Percentiles rank a stretch among this genome's conserved stretches.
These are phyloP conservation scores for Fomitopsis schrenkii DNA, from an alignment of 1,284 basidiomycete genomes.

Conservation along the genomic window DNA sequence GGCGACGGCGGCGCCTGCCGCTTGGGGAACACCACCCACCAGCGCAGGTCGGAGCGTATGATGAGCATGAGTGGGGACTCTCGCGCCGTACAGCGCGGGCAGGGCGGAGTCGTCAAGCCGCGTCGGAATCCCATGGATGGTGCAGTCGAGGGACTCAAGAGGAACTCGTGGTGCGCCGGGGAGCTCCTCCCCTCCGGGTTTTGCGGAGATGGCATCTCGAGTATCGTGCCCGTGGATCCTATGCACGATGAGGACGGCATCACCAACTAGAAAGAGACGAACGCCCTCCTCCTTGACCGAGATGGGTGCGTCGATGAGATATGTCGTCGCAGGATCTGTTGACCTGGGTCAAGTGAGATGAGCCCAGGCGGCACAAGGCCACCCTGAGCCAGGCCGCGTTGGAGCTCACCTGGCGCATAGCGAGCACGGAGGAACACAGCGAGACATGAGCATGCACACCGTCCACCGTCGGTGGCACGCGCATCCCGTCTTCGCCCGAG, in stretches of 20 bases:
- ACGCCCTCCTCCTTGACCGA: slow-evolving; percentile 50
- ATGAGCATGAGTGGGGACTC: slow-evolving; percentile 5
- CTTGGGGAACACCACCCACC: slow-evolving; percentile 18
- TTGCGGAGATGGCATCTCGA: slow-evolving; percentile 16
- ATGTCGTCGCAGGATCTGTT: slow-evolving; percentile 18
- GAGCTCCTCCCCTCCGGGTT: slow-evolving; percentile 3
- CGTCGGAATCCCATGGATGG: slow-evolving; percentile 39
- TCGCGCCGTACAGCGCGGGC: slow-evolving; percentile 22
- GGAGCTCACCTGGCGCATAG: too few species aligned
- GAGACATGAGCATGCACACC: too few species aligned
- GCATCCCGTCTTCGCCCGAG: too few species aligned
- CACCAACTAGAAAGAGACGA: slow-evolving; percentile 50
- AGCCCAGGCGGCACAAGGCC: too few species aligned
- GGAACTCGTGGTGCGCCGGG: slow-evolving; percentile 24
- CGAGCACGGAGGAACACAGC: too few species aligned
- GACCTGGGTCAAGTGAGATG: slow-evolving; percentile 9
- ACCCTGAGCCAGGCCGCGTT: too few species aligned
- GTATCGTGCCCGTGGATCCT: slow-evolving; percentile 19
- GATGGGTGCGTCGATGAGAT: slow-evolving; percentile 48
- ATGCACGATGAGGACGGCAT: slow-evolving; percentile 52
- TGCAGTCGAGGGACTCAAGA: too few species aligned
- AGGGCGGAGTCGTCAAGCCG: slow-evolving; percentile 30
- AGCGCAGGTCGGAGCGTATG: slow-evolving; percentile 7
- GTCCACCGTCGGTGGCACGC: too few species aligned
- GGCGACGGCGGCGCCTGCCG: slow-evolving; percentile 1